Evolutionary conservation across 2,329 filamentous ascomycete genomes (phyloP).

Genomic region (Falciphora oryzae): DNA sequence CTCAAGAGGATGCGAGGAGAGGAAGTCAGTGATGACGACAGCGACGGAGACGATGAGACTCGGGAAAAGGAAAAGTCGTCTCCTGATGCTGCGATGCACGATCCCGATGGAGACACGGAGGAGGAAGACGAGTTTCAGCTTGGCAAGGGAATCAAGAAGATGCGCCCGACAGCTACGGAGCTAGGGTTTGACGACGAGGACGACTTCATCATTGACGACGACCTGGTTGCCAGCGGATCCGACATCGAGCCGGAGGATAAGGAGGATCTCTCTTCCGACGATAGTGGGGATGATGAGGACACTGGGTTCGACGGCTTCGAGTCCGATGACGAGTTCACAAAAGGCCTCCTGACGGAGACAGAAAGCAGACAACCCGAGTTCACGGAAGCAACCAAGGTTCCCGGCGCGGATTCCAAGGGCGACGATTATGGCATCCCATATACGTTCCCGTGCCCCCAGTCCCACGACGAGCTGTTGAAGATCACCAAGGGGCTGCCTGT

Average conservation of each 20-base stretch:
- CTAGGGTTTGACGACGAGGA: constrained; percentile 87
- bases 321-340: constrained; percentile 63
- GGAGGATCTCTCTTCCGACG: constrained; percentile 28
- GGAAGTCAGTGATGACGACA: constrained; percentile 60
- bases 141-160: constrained; percentile 52
- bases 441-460: constrained; percentile 80
- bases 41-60: constrained; percentile 40
- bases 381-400: constrained; percentile 35
- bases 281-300: constrained; percentile 28
- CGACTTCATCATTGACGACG: constrained; percentile 85
- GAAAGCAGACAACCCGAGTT: constrained; percentile 51
- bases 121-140: constrained; percentile 55
- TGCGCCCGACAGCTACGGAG: constrained; percentile 51
- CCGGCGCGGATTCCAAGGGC: constrained; percentile 29
- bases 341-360: constrained; percentile 56
- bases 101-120: constrained; percentile 31
- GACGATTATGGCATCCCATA: constrained; percentile 63
- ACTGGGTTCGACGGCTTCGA: constrained; percentile 16
- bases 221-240: constrained; percentile 77
- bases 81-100: background rate
- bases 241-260: constrained; percentile 53
- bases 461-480: constrained; percentile 66
- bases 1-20: constrained; percentile 84
- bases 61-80: constrained; percentile 12
- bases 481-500: constrained; percentile 56